Conservation (phyloP, 257 asterid species). For the Salvia splendens region DNA sequence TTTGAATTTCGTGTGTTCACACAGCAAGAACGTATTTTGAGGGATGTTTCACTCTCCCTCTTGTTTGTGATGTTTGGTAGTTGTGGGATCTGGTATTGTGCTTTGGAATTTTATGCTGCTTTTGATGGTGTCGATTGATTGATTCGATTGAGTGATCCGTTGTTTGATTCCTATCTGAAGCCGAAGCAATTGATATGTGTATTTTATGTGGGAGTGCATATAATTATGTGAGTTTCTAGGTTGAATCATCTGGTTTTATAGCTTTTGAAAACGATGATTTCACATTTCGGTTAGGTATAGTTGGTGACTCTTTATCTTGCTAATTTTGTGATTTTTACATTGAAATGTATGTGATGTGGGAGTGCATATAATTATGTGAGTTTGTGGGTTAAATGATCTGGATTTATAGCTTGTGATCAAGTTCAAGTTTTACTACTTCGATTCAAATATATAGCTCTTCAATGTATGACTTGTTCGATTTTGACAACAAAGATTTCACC, state of each 20-base stretch:
- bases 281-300: background rate
- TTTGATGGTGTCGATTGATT: background rate
- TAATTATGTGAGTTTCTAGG: slow-evolving; percentile 7
- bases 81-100: slow-evolving; percentile 15
- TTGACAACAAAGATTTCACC: background rate
- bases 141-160: background rate
- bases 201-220: background rate
- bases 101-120: background rate
- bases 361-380: background rate
- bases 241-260: background rate
- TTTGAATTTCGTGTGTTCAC: background rate
- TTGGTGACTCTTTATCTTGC: slow-evolving; percentile 15
- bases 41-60: background rate
- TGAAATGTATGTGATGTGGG: slow-evolving; percentile 7
- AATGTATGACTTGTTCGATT: background rate
- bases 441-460: background rate
- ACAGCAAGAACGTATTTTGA: background rate
- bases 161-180: background rate
- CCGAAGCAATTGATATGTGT: slow-evolving; percentile 5
- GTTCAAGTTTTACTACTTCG: background rate
- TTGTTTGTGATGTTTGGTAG: background rate
- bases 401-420: slow-evolving; percentile 16
- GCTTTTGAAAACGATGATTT: background rate
- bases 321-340: background rate
- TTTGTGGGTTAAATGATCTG: background rate